Evolutionary conservation across 306 rosid species (phyloP).

Genomic region (Inga oerstediana): DNA sequence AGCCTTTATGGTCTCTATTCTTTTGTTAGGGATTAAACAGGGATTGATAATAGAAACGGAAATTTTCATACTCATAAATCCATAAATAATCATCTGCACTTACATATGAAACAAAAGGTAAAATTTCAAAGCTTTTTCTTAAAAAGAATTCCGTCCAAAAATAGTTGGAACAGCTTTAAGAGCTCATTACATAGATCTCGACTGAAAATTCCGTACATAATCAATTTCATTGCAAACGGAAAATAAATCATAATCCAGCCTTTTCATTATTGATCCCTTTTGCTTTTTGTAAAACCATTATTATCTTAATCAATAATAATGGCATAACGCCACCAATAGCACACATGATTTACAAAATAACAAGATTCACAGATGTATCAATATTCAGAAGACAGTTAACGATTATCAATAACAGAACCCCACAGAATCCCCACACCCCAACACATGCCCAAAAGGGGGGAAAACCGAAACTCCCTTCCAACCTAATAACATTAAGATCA

Average conservation of each 20-base stretch:
- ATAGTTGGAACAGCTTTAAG: not conserved
- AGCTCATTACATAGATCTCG: not conserved
- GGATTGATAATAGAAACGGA: not conserved
- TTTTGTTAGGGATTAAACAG: not conserved
- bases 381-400: not conserved
- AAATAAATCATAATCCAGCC: not conserved
- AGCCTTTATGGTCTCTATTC: not conserved
- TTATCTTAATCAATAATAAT: not conserved
- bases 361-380: not conserved
- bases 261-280: not conserved
- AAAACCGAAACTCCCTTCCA: not conserved
- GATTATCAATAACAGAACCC: not conserved
- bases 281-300: not conserved
- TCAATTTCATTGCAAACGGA: not conserved
- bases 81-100: slow-evolving; percentile 1
- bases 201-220: not conserved
- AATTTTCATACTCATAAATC: not conserved
- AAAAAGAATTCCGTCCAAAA: not conserved
- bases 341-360: not conserved
- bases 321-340: not conserved
- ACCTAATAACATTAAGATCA: not conserved
- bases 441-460: not conserved
- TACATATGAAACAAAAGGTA: not conserved
- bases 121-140: slow-evolving; percentile 6
- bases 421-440: not conserved